A percentile compares a stretch with the other conserved stretches of the same genome.
These are phyloP conservation scores for Stephania cephalantha DNA, from an alignment of 164 flowering plant species.

Conservation along the genomic window DNA sequence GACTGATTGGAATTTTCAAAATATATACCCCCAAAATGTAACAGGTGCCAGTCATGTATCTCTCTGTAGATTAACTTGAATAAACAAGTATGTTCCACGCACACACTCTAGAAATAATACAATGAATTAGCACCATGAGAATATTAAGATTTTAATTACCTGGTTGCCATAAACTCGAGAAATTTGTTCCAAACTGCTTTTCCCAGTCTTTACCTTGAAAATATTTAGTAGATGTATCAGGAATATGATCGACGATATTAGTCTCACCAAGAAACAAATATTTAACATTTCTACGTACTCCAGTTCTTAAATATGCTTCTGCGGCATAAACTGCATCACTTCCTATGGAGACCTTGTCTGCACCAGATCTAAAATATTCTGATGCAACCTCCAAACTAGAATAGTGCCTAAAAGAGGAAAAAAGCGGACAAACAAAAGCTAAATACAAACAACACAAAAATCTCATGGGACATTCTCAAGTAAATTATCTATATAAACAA, in stretches of 20 bases:
- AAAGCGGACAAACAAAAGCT: neutral
- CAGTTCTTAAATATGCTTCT: constrained; percentile 71
- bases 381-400: constrained; percentile 96
- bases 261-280: neutral
- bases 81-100: too few relatives aligned
- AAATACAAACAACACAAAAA: neutral
- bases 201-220: constrained; percentile 75
- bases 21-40: neutral
- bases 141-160: constrained; percentile 32
- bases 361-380: constrained; percentile 97
- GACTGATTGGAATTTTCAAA: neutral
- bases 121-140: neutral
- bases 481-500: neutral
- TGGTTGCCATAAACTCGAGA: constrained; percentile 93
- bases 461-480: neutral
- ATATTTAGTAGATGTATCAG: constrained; percentile 11
- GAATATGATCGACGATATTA: neutral
- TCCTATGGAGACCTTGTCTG: constrained; percentile 95
- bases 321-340: constrained; percentile 98
- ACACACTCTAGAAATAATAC: neutral
- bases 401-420: constrained; percentile 50
- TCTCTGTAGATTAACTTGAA: neutral
- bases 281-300: constrained; percentile 39
- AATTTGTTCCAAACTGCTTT: constrained; percentile 88
- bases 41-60: neutral